Conservation (phyloP, 495 filamentous ascomycete species). For the Stereocaulon alpinum region DNA sequence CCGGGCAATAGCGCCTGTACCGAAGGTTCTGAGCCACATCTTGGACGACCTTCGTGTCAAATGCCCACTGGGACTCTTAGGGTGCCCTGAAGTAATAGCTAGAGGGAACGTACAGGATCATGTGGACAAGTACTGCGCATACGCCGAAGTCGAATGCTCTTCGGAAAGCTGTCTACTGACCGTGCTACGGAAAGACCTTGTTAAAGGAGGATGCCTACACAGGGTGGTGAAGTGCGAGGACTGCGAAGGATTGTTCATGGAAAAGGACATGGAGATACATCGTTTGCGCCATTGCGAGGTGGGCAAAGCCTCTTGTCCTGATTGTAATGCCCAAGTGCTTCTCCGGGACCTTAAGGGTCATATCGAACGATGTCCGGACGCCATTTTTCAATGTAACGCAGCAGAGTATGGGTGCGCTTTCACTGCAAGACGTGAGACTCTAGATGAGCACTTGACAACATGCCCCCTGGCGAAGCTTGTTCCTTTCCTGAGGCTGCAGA, state of each 20-base stretch:
- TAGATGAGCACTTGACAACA: conserved; percentile 40
- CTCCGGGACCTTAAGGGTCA: conserved; percentile 42
- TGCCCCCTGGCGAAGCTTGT: conserved; percentile 51
- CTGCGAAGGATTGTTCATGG: conserved; percentile 45
- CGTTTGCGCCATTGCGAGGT: neutral
- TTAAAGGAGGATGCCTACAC: conserved; percentile 50
- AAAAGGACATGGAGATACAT: conserved; percentile 48
- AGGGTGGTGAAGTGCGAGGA: conserved; percentile 39
- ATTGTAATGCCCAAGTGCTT: conserved; percentile 42
- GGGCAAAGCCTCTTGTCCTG: conserved; percentile 36
- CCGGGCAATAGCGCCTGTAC: conserved; percentile 25
- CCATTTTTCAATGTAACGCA: conserved; percentile 44
- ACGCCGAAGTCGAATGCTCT: conserved; percentile 55
- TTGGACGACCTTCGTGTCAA: conserved; percentile 65
- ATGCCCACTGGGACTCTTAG: conserved; percentile 54
- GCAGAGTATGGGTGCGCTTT: conserved; percentile 47
- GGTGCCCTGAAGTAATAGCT: conserved; percentile 52
- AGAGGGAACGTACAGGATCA: conserved; percentile 64
- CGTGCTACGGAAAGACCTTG: conserved; percentile 41
- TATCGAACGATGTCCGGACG: conserved; percentile 41
- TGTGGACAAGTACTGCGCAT: conserved; percentile 63
- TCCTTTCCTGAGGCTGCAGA: conserved; percentile 49
- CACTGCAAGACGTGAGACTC: conserved; percentile 38
- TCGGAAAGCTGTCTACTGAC: conserved; percentile 32
- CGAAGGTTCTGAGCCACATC: conserved; percentile 50